phyloP scores from a whole-genome alignment of 495 filamentous ascomycete genomes.

The Lindgomyces ingoldianus region DNA sequence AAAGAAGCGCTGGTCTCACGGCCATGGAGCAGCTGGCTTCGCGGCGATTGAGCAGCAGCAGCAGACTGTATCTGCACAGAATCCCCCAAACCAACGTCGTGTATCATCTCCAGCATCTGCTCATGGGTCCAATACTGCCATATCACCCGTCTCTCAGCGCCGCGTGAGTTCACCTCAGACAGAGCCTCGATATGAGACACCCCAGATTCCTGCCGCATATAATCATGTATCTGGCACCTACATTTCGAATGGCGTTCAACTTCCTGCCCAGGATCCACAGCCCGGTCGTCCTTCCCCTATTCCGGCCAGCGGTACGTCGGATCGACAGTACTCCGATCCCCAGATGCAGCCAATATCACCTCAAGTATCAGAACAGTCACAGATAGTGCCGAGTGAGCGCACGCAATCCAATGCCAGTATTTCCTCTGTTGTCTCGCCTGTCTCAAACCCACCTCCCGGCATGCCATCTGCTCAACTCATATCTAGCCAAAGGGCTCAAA shows the following conservation, averaged over 20 bases:
- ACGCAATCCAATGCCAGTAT: constrained; percentile 18
- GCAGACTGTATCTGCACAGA: constrained; percentile 2
- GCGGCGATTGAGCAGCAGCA: neutral
- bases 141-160: constrained; percentile 24
- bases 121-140: neutral
- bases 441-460: constrained; percentile 26
- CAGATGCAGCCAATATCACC: constrained; percentile 29
- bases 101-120: constrained; percentile 22
- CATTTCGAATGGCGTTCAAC: neutral
- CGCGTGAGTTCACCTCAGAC: constrained; percentile 18
- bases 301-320: neutral
- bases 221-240: constrained; percentile 22
- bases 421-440: constrained; percentile 24
- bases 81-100: constrained; percentile 5
- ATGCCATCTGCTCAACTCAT: neutral
- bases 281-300: neutral
- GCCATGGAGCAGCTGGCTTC: neutral
- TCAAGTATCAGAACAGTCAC: constrained; percentile 24
- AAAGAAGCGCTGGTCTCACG: neutral
- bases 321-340: constrained; percentile 27
- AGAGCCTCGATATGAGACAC: constrained; percentile 35
- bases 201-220: constrained; percentile 35
- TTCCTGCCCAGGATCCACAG: neutral
- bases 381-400: constrained; percentile 4
- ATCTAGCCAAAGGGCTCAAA: constrained; percentile 12